Conservation (phyloP, 345 rosid species). For the Euphorbia pulcherrima region DNA sequence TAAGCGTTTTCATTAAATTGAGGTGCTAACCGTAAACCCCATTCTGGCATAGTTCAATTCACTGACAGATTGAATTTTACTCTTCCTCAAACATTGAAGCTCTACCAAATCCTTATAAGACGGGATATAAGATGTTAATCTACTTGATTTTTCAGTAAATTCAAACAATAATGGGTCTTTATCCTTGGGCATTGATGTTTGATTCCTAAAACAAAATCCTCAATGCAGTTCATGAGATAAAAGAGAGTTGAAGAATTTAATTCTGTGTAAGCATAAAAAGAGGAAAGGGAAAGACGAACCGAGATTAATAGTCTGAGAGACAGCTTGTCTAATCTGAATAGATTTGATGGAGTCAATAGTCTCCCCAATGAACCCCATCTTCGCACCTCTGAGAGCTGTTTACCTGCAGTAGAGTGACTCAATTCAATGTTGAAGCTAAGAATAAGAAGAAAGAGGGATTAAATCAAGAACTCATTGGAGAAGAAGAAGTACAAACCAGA, state of each 20-base stretch:
- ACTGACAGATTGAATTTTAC: not conserved
- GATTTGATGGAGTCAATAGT: slow-evolving; percentile 43
- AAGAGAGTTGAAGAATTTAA: not conserved
- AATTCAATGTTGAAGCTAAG: not conserved
- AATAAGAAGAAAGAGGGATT: not conserved
- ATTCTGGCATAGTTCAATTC: not conserved
- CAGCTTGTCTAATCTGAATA: slow-evolving; percentile 42
- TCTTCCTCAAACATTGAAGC: not conserved
- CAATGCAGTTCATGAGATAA: not conserved
- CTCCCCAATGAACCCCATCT: slow-evolving; percentile 36
- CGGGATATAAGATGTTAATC: not conserved
- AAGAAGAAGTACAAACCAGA: too few species aligned
- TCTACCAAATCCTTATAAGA: not conserved
- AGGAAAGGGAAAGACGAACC: slow-evolving; percentile 31
- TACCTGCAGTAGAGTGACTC: not conserved
- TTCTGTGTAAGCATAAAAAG: not conserved
- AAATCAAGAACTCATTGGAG: too few species aligned
- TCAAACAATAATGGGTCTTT: too few species aligned
- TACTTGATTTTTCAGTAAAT: not conserved
- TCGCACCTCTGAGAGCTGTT: not conserved
- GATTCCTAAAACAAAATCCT: not conserved
- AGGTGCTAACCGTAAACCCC: too few species aligned
- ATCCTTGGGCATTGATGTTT: not conserved
- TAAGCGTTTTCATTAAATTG: not conserved
- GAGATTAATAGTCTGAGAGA: slow-evolving; percentile 47